phyloP scores from a whole-genome alignment of 1,284 basidiomycete genomes.

The Trametes versicolor region DNA sequence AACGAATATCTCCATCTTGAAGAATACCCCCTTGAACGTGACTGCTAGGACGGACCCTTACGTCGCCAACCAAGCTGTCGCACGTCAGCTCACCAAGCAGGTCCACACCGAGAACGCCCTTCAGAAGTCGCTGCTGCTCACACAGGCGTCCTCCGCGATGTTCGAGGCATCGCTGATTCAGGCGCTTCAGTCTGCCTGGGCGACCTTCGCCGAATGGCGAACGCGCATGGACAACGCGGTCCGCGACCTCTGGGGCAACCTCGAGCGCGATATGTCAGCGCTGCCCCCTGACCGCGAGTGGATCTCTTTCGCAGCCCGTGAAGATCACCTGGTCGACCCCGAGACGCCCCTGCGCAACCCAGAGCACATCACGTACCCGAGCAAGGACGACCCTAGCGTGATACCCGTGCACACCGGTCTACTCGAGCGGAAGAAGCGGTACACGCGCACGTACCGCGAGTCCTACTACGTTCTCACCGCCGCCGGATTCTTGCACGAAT shows the following conservation, averaged over 20 bases:
- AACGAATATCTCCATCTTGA: conserved; percentile 88
- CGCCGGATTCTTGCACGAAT: conserved; percentile 96
- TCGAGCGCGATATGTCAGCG: conserved; percentile 84
- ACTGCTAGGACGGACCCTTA: conserved; percentile 89
- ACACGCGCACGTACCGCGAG: conserved; percentile 91
- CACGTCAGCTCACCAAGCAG: conserved; percentile 91
- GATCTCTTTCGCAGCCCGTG: conserved; percentile 95
- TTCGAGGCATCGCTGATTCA: conserved; percentile 98
- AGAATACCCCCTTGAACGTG: conserved; percentile 94
- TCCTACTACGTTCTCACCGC: conserved; percentile 95
- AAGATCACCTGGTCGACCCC: conserved; percentile 96
- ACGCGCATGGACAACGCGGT: conserved; percentile 85
- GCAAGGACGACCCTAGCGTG: conserved; percentile 93
- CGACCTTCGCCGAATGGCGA: conserved; percentile 98
- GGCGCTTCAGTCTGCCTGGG: conserved; percentile 96
- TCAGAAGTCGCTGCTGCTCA: conserved; percentile 99
- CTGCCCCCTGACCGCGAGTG: conserved; percentile 95
- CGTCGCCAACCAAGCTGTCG: conserved; percentile 83
- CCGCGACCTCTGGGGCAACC: conserved; percentile 82
- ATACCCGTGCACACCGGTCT: conserved; percentile 91
- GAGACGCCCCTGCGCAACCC: conserved; percentile 93
- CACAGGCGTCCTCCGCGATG: conserved; percentile 97
- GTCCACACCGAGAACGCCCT: conserved; percentile 98
- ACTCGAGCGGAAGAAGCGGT: conserved; percentile 97
- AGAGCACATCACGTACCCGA: conserved; percentile 87